Percentiles rank a stretch among this genome's conserved stretches.
Conservation (phyloP, 2,329 filamentous ascomycete species). For the Cladosporium sphaerospermum region DNA sequence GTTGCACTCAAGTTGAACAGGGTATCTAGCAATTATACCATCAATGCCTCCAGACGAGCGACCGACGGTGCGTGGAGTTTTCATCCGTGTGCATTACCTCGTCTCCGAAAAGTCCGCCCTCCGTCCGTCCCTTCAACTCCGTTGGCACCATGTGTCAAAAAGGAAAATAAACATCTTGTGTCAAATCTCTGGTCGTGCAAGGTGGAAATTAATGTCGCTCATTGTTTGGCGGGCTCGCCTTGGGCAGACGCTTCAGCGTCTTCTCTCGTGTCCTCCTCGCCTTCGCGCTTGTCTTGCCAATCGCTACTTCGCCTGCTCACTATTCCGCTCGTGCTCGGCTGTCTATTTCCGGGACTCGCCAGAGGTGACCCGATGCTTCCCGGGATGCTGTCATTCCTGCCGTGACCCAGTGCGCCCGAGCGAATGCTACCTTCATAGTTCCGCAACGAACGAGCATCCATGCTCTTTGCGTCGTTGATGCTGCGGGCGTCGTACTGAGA, state of each 20-base stretch:
- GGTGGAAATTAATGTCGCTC: background rate
- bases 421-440: conserved; percentile 69
- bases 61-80: too few relatives aligned
- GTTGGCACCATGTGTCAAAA: too few relatives aligned
- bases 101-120: too few relatives aligned
- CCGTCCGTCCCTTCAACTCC: too few relatives aligned
- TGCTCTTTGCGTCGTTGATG: conserved; percentile 24
- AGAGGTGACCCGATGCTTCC: conserved; percentile 68
- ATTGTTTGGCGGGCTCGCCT: background rate
- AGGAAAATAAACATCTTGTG: too few relatives aligned
- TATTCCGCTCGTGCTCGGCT: conserved; percentile 17
- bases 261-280: conserved; percentile 12
- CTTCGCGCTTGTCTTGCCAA: conserved; percentile 16
- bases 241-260: background rate
- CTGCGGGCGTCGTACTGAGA: conserved; percentile 15
- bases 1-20: too few relatives aligned
- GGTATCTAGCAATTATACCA: too few relatives aligned
- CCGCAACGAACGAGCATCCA: conserved; percentile 34
- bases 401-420: conserved; percentile 71
- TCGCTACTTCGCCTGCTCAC: conserved; percentile 22
- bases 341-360: conserved; percentile 41
- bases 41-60: too few relatives aligned
- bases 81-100: too few relatives aligned
- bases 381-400: conserved; percentile 72
- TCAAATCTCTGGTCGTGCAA: too few relatives aligned